Evolutionary conservation across 345 rosid genomes (phyloP).

Genomic region (Eucalyptus curtisii): DNA sequence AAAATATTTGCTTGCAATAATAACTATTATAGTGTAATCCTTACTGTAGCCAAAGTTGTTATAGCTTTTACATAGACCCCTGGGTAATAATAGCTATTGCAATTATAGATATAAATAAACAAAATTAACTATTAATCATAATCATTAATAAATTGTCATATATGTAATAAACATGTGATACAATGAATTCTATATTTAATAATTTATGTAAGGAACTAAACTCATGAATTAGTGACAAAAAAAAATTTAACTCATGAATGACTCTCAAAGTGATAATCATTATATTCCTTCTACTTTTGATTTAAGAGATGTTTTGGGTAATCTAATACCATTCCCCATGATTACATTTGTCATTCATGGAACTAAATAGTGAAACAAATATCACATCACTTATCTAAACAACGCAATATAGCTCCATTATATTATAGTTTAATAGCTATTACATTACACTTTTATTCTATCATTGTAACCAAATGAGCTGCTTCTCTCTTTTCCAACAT

Average conservation of each 20-base stretch:
- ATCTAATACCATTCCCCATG: not conserved
- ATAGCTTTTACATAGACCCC: not conserved
- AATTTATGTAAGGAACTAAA: not conserved
- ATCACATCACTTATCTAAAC: not conserved
- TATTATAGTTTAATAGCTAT: not conserved
- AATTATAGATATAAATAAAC: not conserved
- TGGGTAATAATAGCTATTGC: not conserved
- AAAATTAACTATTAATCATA: not conserved
- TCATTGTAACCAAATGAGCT: not conserved
- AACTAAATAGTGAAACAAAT: not conserved
- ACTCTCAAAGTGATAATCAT: not conserved
- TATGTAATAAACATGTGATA: not conserved
- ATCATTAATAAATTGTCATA: not conserved
- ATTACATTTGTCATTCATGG: not conserved
- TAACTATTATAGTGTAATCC: not conserved
- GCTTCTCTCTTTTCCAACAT: not conserved
- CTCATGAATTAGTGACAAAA: not conserved
- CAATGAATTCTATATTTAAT: not conserved
- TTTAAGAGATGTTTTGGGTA: not conserved
- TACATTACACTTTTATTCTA: not conserved
- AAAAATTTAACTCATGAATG: not conserved
- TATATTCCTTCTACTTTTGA: not conserved
- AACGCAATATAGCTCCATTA: not conserved
- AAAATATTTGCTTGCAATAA: not conserved
- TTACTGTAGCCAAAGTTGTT: not conserved